Base-by-base conservation (phyloP, 805 yeast species). In the Lipomyces oligophaga region DNA sequence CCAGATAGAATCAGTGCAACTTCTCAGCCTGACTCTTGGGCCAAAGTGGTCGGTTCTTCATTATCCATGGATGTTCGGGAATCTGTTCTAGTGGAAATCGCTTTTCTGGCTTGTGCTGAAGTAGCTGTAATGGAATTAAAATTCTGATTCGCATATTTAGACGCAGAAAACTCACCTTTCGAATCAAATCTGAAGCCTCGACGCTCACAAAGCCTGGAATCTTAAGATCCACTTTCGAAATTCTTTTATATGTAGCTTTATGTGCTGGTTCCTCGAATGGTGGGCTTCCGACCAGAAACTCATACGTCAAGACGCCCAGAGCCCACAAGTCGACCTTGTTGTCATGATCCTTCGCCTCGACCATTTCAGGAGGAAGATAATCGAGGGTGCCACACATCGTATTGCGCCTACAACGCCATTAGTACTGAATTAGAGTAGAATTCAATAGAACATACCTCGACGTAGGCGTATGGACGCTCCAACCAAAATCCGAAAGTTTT, bases 371-470 rank as follows among this genome's bases (percentile, higher is more conserved):
- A 0, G 97, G 94, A 13, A 93, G 67, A 59, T 90, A 90, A 66
- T 93, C 97, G 33, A 90, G 70, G 0, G 98, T 93, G 0, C 98
- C 97, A 66, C 97, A 93, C 70, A 93, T 76, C 0, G 97, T 90
- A 13, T 79, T 73, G 59, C 96, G 70, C 52, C 77, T 75, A 30
- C 20, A 39, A 11, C 13, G 27, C 22, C 21, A 22, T 13, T 27
- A 22, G 13, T 20, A 20, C 11, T 13, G 1, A 19, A 19, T 24
- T n/a, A 31, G 25, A 16, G 8, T 30, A 10, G 18, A 5, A 11
- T 4, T 5, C 4, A 30, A 15, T 7, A 3, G 35, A n/a, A 10
- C 52, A 13, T 44, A 47, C 55, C 49, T 43, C 0, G 72, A 67
- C 0, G 75, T 67, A 1, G 79, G 78, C 0, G 84, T 75, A 56